Evolutionary conservation across 2,329 filamentous ascomycete species (phyloP).

Genomic region (Tolypocladium endophyticum): DNA sequence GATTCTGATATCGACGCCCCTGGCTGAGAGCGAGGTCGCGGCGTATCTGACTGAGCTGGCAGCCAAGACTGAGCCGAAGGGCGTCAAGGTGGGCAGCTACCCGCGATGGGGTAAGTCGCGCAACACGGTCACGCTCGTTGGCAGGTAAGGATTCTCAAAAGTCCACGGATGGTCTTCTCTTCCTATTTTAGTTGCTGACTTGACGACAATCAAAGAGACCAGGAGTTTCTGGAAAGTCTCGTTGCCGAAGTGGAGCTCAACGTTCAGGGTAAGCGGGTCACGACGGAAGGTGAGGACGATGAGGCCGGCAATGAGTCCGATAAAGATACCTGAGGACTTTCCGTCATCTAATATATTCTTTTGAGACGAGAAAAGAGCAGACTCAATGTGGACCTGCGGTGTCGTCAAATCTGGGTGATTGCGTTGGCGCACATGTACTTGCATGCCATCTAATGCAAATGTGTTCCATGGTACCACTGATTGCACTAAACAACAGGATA

Average conservation of each 20-base stretch:
- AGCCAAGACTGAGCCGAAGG: slow-evolving; percentile 57
- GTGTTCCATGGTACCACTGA: background rate
- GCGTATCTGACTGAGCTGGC: slow-evolving; percentile 74
- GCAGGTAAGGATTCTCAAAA: slow-evolving; percentile 26
- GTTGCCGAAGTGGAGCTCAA: slow-evolving; percentile 67
- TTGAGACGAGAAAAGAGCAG: background rate
- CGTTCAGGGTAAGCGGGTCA: slow-evolving; percentile 62
- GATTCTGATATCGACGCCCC: slow-evolving; percentile 75
- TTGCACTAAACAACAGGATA: background rate
- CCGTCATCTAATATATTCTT: background rate
- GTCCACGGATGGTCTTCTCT: background rate
- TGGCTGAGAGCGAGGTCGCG: slow-evolving; percentile 79
- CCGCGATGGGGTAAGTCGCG: slow-evolving; percentile 79
- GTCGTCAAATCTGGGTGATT: background rate
- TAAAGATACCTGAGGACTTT: slow-evolving; percentile 1
- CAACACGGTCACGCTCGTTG: slow-evolving; percentile 86
- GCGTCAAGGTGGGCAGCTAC: slow-evolving; percentile 92
- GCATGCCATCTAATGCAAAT: too few relatives aligned
- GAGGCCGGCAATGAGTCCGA: slow-evolving; percentile 11
- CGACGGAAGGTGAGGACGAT: slow-evolving; percentile 61
- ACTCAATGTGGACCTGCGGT: background rate
- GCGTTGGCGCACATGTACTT: background rate
- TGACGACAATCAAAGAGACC: slow-evolving; percentile 39
- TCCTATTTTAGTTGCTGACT: slow-evolving; percentile 6
- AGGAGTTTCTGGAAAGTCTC: slow-evolving; percentile 66